Conservation (phyloP, 2,329 filamentous ascomycete species). For the Pseudonectria foliicola region DNA sequence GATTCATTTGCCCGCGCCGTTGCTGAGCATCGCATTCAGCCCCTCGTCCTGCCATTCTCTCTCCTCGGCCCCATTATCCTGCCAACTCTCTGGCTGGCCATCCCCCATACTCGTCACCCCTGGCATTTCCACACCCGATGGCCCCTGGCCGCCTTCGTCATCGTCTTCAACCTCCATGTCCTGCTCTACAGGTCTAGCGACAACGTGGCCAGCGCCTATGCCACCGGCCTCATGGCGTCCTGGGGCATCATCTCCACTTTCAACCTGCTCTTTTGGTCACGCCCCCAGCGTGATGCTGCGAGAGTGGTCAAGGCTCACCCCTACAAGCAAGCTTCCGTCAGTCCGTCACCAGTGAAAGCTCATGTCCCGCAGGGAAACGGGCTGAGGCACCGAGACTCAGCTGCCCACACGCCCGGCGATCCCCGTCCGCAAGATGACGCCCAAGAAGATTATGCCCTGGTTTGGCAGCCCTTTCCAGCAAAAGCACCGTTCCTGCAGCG, state of each 20-base stretch:
- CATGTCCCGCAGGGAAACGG: conserved; percentile 1
- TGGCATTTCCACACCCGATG: conserved; percentile 45
- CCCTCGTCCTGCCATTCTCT: conserved; percentile 46
- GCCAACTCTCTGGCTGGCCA: conserved; percentile 46
- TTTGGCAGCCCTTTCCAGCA: conserved; percentile 54
- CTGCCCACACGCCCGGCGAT: neutral
- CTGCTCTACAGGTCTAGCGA: conserved; percentile 38
- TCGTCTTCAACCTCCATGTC: conserved; percentile 37
- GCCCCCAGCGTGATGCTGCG: conserved; percentile 50
- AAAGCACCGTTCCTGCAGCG: conserved; percentile 41
- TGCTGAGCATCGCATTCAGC: conserved; percentile 33
- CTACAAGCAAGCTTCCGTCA: no score
- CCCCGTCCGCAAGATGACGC: neutral
- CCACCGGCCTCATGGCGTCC: conserved; percentile 39
- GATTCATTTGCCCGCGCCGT: conserved; percentile 28
- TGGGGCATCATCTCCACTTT: conserved; percentile 46
- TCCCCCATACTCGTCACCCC: conserved; percentile 44
- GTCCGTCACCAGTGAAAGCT: no score
- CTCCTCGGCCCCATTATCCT: conserved; percentile 41
- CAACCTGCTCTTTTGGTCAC: conserved; percentile 45
- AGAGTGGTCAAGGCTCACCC: conserved; percentile 35
- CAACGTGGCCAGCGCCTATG: conserved; percentile 45
- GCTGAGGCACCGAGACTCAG: conserved; percentile 13
- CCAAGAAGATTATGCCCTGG: conserved; percentile 39
- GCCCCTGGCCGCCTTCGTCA: conserved; percentile 38